phyloP scores from a whole-genome alignment of 345 rosid species.

The Arabidopsis suecica region DNA sequence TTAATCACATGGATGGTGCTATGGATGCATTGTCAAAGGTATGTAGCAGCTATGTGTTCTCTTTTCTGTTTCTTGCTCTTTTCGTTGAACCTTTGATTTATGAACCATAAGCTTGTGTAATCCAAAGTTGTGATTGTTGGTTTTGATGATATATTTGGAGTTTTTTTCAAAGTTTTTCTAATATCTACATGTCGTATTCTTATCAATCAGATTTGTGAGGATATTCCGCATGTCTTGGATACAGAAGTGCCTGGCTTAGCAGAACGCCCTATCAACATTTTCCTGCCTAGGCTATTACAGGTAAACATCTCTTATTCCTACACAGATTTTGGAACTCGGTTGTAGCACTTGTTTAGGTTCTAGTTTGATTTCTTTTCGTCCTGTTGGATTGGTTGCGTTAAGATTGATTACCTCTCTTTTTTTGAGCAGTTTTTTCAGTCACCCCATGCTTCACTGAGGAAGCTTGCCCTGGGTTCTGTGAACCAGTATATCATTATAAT shows the following conservation, averaged over 20 bases:
- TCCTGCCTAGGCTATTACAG: slow-evolving; percentile 83
- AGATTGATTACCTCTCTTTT: slow-evolving; percentile 23
- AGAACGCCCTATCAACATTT: slow-evolving; percentile 83
- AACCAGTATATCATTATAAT: slow-evolving; percentile 87
- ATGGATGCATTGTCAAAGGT: slow-evolving; percentile 99
- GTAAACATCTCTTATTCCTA: slow-evolving; percentile 47
- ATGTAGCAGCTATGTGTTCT: slow-evolving; percentile 24
- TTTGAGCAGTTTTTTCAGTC: slow-evolving; percentile 88
- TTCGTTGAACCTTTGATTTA: slow-evolving; percentile 10
- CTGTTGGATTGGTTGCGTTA: slow-evolving; percentile 1
- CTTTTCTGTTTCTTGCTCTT: not conserved
- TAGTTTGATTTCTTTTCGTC: slow-evolving; percentile 29
- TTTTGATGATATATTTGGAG: slow-evolving; percentile 10
- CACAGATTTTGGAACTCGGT: slow-evolving; percentile 11
- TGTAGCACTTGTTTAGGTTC: slow-evolving; percentile 10
- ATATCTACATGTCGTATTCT: slow-evolving; percentile 5
- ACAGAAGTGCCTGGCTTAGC: slow-evolving; percentile 83
- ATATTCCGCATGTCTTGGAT: slow-evolving; percentile 88
- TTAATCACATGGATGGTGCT: slow-evolving; percentile 96
- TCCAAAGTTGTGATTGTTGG: slow-evolving; percentile 15
- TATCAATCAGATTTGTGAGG: slow-evolving; percentile 82
- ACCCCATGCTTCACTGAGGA: slow-evolving; percentile 79
- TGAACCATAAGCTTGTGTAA: not conserved
- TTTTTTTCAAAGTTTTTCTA: not conserved
- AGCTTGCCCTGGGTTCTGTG: slow-evolving; percentile 84